Base-by-base conservation (phyloP, 192 early-diverging fungal genomes). In the Oehlia diaphana region DNA sequence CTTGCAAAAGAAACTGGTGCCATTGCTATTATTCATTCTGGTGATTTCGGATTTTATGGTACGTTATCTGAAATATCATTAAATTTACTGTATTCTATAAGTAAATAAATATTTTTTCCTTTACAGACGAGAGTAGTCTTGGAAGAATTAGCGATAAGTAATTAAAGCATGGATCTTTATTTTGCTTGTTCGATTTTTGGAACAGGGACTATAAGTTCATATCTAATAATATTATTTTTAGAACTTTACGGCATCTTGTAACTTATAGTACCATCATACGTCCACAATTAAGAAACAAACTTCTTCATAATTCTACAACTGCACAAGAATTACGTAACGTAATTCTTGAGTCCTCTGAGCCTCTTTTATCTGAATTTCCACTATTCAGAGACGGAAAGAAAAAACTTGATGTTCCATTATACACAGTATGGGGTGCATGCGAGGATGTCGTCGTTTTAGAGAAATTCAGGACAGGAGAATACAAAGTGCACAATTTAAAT, bases 31-130 rank as follows among this genome's bases (percentile, higher is more conserved):
- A 88, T 91, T 42, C 90, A 91, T 58, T 87, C 88, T 28, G 90
- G 90, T 33, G 90, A 91, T 79, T 91, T 91, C 77, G 88, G 88
- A 37, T 91, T 91, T 69, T 91, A 89, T 82, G 90, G 90, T 89
- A 82, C 72, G 42, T 33, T 35, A 23, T 78, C 5, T 42, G 26
- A 10, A 6, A 58, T 21, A 58, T 21, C 53, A 7, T 7, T 16
- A 21, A 58, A 58, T 21, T 58, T 58, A 21, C 0, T 58, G 53
- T 58, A 58, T 58, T 21, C 53, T 16, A n/a, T 58, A 10, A 58
- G 4, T 58, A 58, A 58, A 58, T 6, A 21, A 21, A 21, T 77
- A 9, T 77, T 3, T 53, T 35, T 61, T 72, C 4, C 28, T 79
- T 49, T 5, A 76, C 4, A 76, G 74, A 62, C 33, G 61, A 39